Conservation (phyloP, 1,284 basidiomycete species). For the Malassezia yamatoensis region DNA sequence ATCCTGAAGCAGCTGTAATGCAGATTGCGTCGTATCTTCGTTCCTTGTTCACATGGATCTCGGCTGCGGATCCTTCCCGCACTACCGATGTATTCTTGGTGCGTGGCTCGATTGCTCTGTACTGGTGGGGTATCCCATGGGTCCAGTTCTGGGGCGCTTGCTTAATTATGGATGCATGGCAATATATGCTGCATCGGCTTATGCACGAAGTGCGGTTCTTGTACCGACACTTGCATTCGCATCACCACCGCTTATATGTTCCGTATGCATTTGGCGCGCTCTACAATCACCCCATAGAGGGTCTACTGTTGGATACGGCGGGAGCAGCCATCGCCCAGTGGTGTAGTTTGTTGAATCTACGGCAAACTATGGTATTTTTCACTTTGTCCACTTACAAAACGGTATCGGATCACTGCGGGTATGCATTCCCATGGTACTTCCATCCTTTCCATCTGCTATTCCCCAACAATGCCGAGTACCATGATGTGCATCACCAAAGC, state of each 20-base stretch:
- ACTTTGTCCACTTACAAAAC: slow-evolving; percentile 79
- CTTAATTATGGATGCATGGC: slow-evolving; percentile 93
- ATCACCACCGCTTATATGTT: slow-evolving; percentile 91
- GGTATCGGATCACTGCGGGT: slow-evolving; percentile 95
- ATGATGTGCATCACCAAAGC: slow-evolving; percentile 89
- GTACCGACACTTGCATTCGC: slow-evolving; percentile 83
- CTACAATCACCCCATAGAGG: slow-evolving; percentile 91
- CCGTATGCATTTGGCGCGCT: slow-evolving; percentile 94
- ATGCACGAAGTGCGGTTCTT: slow-evolving; percentile 86
- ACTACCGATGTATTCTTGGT: slow-evolving; percentile 53
- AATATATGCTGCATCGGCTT: slow-evolving; percentile 85
- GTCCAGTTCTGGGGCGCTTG: slow-evolving; percentile 70
- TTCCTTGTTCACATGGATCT: slow-evolving; percentile 50
- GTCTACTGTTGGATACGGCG: slow-evolving; percentile 71
- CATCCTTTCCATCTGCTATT: slow-evolving; percentile 65
- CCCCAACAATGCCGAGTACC: slow-evolving; percentile 91
- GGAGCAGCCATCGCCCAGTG: slow-evolving; percentile 71
- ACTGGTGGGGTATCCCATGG: slow-evolving; percentile 88
- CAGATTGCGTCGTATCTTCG: not conserved
- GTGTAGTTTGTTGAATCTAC: slow-evolving; percentile 61
- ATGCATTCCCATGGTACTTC: slow-evolving; percentile 72
- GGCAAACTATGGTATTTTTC: slow-evolving; percentile 72
- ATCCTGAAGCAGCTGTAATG: slow-evolving; percentile 36
- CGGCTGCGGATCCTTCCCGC: slow-evolving; percentile 33
- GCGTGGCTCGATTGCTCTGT: slow-evolving; percentile 59